Conservation (phyloP, 2,329 filamentous ascomycete species). For the Apiospora hydei region DNA sequence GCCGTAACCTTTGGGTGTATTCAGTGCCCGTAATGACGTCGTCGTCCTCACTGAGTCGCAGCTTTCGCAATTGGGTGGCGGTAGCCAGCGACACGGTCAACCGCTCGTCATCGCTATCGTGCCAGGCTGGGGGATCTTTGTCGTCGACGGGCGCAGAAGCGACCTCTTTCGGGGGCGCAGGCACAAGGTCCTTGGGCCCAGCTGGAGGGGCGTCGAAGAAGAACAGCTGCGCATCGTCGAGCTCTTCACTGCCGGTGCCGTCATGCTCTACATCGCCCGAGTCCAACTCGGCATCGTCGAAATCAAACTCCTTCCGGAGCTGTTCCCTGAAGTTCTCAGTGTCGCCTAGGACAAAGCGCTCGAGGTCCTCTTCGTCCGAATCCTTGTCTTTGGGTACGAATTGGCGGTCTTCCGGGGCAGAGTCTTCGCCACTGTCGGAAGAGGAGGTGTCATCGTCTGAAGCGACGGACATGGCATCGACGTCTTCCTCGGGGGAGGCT, state of each 20-base stretch:
- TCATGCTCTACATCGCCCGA: conserved; percentile 51
- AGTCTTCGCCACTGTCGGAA: conserved; percentile 20
- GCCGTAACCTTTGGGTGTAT: conserved; percentile 80
- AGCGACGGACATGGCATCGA: conserved; percentile 20
- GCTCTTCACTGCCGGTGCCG: conserved; percentile 62
- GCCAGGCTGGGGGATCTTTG: conserved; percentile 73
- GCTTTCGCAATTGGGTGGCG: conserved; percentile 78
- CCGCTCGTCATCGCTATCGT: conserved; percentile 94
- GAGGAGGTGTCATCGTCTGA: background rate
- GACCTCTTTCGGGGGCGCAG: conserved; percentile 35
- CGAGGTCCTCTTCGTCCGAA: conserved; percentile 83
- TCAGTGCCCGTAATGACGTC: conserved; percentile 87
- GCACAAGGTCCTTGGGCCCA: conserved; percentile 40
- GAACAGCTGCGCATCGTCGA: conserved; percentile 85
- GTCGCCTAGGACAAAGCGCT: conserved; percentile 88
- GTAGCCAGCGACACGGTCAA: conserved; percentile 82
- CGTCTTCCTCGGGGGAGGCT: conserved; percentile 6
- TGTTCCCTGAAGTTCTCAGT: conserved; percentile 80
- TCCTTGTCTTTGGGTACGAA: conserved; percentile 68
- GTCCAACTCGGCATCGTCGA: conserved; percentile 34
- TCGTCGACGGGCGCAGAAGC: conserved; percentile 27
- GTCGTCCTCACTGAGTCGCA: conserved; percentile 81
- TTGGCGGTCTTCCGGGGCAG: background rate
- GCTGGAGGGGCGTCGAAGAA: conserved; percentile 72
- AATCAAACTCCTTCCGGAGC: conserved; percentile 65